A percentile compares a stretch with the other conserved stretches of the same genome.
Evolutionary conservation across 441 rosid species (phyloP).

Genomic region (Cnidoscolus chayamansa): DNA sequence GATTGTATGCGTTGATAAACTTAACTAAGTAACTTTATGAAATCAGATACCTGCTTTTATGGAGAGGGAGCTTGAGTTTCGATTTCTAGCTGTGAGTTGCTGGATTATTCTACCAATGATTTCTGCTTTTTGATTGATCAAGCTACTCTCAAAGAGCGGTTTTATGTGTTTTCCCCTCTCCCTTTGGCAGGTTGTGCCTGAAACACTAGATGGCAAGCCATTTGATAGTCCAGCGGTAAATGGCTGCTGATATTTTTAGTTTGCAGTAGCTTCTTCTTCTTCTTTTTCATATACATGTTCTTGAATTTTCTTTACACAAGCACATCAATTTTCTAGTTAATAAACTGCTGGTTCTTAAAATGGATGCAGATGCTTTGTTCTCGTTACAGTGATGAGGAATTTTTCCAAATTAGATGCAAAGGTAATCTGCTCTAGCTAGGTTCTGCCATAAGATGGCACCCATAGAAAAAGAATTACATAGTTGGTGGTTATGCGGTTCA

Average conservation of each 20-base stretch:
- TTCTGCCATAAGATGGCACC: not conserved
- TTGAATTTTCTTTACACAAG: not conserved
- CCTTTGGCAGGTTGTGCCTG: slow-evolving; percentile 55
- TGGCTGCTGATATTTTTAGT: slow-evolving; percentile 9
- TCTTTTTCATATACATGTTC: not conserved
- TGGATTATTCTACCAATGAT: not conserved
- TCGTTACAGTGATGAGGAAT: slow-evolving; percentile 77
- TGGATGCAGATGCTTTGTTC: slow-evolving; percentile 76
- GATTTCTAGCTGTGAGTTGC: slow-evolving; percentile 85
- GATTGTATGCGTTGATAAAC: not conserved
- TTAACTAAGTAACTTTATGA: slow-evolving; percentile 12
- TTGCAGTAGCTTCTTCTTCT: not conserved
- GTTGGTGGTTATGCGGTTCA: slow-evolving; percentile 2
- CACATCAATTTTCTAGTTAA: slow-evolving; percentile 1
- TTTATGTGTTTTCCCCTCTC: not conserved
- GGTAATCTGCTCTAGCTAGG: slow-evolving; percentile 35
- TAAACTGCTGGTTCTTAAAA: slow-evolving; percentile 7
- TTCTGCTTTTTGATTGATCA: not conserved
- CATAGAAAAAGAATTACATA: not conserved
- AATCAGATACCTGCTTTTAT: slow-evolving; percentile 83
- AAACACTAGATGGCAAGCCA: slow-evolving; percentile 66
- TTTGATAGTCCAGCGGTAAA: slow-evolving; percentile 56
- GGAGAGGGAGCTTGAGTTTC: slow-evolving; percentile 77
- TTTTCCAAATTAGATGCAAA: slow-evolving; percentile 68
- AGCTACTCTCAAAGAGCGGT: not conserved